A percentile compares a stretch with the other conserved stretches of the same genome.
These are phyloP conservation scores for Voacanga thouarsii DNA, from an alignment of 257 asterid genomes.

Conservation along the genomic window DNA sequence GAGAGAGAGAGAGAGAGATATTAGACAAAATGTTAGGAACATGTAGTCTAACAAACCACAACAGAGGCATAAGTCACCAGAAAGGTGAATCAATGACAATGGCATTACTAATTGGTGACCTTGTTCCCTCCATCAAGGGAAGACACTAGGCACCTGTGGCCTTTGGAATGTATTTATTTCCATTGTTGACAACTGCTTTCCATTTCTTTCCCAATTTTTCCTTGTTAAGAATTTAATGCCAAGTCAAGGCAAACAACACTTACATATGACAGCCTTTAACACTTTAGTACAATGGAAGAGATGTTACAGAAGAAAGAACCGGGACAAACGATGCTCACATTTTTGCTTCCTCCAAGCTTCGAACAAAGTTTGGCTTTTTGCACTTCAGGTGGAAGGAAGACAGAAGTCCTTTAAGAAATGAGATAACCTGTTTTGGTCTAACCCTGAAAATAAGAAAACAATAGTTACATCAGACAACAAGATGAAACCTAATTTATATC, in stretches of 20 bases:
- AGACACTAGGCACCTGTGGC: not conserved
- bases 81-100: not conserved
- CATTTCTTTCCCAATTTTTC: not conserved
- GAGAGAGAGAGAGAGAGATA: not conserved
- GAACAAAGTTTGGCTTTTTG: slow-evolving; percentile 68
- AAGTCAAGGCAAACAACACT: not conserved
- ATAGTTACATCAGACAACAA: slow-evolving; percentile 21
- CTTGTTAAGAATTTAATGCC: not conserved
- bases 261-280: not conserved
- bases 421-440: slow-evolving; percentile 60
- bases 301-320: slow-evolving; percentile 8
- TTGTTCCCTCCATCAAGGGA: not conserved
- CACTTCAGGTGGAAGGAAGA: slow-evolving; percentile 87
- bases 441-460: slow-evolving; percentile 52
- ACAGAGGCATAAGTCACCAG: not conserved
- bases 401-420: slow-evolving; percentile 89
- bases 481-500: not conserved
- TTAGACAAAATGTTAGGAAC: not conserved
- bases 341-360: slow-evolving; percentile 89
- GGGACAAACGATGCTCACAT: slow-evolving; percentile 48
- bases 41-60: not conserved
- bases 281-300: slow-evolving; percentile 5
- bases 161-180: not conserved
- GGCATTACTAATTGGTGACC: no score
- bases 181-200: not conserved